Evolutionary conservation across 179 eudicot species (phyloP).

Genomic region (Silene coronaria): DNA sequence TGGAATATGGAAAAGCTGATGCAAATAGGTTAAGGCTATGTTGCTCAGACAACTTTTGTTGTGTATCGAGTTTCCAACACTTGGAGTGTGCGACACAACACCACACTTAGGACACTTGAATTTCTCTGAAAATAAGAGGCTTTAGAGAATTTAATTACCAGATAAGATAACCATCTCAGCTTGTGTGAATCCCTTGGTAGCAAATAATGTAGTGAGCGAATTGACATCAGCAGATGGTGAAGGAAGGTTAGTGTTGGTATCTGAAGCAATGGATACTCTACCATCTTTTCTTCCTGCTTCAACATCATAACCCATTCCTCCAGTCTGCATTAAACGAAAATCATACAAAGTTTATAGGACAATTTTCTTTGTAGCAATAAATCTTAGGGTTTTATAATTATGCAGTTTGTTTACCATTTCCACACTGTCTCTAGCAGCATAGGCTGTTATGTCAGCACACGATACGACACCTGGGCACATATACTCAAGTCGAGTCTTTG

Average conservation of each 20-base stretch:
- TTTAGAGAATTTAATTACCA: constrained; percentile 35
- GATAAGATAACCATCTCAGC: constrained; percentile 87
- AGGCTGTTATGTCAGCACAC: constrained; percentile 88
- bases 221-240: constrained; percentile 37
- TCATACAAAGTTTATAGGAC: not conserved
- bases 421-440: constrained; percentile 71
- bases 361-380: not conserved
- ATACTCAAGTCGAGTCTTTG: constrained; percentile 59
- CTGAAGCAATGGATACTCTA: constrained; percentile 44
- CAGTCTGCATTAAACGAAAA: constrained; percentile 35
- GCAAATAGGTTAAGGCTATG: not conserved
- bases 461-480: constrained; percentile 67
- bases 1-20: not conserved
- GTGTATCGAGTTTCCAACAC: no score
- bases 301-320: constrained; percentile 75
- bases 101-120: no score
- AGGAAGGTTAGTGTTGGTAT: constrained; percentile 44
- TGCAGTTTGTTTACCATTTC: constrained; percentile 44
- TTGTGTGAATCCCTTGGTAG: constrained; percentile 58
- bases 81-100: no score
- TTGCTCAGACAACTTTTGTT: no score
- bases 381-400: not conserved
- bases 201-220: constrained; percentile 55
- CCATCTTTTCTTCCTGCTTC: constrained; percentile 83
- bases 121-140: no score